Conservation (phyloP, 176 grass and related monocot species). For the Carex cristatella region DNA sequence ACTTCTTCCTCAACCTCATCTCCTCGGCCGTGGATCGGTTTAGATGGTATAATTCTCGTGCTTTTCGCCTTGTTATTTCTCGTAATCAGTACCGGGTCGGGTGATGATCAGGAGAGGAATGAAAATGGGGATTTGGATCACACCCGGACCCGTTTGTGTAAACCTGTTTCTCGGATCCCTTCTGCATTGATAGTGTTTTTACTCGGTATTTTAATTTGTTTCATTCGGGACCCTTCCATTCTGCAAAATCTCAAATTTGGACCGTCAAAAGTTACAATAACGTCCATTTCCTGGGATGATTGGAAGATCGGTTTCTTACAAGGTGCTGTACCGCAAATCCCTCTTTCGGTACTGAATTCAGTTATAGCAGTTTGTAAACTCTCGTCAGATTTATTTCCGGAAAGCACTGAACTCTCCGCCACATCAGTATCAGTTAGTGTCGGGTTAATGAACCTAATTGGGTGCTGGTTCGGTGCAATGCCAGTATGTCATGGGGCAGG, state of each 20-base stretch:
- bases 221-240: constrained; percentile 67
- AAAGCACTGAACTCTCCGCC: constrained; percentile 43
- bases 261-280: constrained; percentile 46
- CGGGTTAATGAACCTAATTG: constrained; percentile 73
- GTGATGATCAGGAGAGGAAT: constrained; percentile 35
- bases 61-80: constrained; percentile 70
- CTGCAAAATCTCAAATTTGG: constrained; percentile 48
- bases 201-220: constrained; percentile 60
- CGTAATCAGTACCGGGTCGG: constrained; percentile 56
- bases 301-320: constrained; percentile 73
- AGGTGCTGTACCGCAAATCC: constrained; percentile 74
- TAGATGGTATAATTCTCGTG: constrained; percentile 65
- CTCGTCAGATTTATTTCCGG: constrained; percentile 82
- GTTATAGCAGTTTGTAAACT: constrained; percentile 96
- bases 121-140: background rate
- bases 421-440: constrained; percentile 73
- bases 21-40: constrained; percentile 49
- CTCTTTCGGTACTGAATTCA: constrained; percentile 78
- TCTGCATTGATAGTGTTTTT: constrained; percentile 69
- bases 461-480: constrained; percentile 97
- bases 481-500: constrained; percentile 84
- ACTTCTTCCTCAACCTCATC: constrained; percentile 44
- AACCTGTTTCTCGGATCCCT: constrained; percentile 36
- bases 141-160: background rate
- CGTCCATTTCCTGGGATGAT: constrained; percentile 55